A percentile compares a stretch with the other conserved stretches of the same genome.
phyloP scores from a whole-genome alignment of 805 yeast species.

The Sungouiella thailandica region DNA sequence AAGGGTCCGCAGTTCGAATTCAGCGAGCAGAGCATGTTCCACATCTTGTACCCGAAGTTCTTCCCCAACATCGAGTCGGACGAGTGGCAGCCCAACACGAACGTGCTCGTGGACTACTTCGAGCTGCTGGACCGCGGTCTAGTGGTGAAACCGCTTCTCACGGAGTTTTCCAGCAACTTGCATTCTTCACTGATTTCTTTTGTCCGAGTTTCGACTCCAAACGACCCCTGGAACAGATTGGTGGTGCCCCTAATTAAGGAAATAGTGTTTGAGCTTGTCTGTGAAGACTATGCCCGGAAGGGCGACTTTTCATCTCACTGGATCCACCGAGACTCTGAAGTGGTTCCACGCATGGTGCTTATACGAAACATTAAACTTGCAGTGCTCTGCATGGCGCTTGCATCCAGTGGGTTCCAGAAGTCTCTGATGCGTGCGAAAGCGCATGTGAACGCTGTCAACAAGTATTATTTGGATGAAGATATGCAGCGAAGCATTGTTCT shows the following conservation, averaged over 20 bases:
- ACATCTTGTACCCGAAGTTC: slow-evolving; percentile 40
- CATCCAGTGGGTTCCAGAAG: slow-evolving; percentile 10
- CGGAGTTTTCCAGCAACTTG: slow-evolving; percentile 15
- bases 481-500: slow-evolving; percentile 28
- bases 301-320: slow-evolving; percentile 10
- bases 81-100: slow-evolving; percentile 30
- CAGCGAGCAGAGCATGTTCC: slow-evolving; percentile 39
- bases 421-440: slow-evolving; percentile 2
- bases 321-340: slow-evolving; percentile 4
- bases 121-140: slow-evolving; percentile 4
- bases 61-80: slow-evolving; percentile 39
- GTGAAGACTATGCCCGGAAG: slow-evolving; percentile 16
- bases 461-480: slow-evolving; percentile 18
- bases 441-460: slow-evolving; percentile 10
- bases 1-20: slow-evolving; percentile 34
- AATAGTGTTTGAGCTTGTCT: slow-evolving; percentile 26
- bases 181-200: slow-evolving; percentile 20
- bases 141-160: slow-evolving; percentile 18
- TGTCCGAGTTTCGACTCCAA: slow-evolving; percentile 17
- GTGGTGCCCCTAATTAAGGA: slow-evolving; percentile 28
- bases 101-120: slow-evolving; percentile 16
- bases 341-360: slow-evolving; percentile 7
- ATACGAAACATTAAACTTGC: slow-evolving; percentile 10
- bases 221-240: slow-evolving; percentile 25
- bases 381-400: slow-evolving; percentile 12